Conservation (phyloP, 257 asterid species). For the Fraxinus quadrangulata region DNA sequence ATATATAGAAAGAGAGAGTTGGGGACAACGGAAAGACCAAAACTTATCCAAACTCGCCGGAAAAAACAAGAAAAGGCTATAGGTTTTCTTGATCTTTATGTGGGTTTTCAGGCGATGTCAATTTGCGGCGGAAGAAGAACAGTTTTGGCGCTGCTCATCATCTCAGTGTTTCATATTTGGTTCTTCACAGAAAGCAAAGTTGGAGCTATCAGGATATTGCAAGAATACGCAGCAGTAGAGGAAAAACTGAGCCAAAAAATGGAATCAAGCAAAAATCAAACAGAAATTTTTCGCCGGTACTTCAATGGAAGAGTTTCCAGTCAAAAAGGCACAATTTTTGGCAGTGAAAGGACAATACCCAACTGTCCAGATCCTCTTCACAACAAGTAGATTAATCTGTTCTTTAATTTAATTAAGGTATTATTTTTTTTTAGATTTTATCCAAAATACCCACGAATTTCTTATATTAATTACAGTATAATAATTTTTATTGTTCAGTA, state of each 20-base stretch:
- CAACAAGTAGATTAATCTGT: slow-evolving; percentile 36
- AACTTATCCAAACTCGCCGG: too few relatives aligned
- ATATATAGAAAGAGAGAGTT: too few relatives aligned
- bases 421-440: slow-evolving; percentile 26
- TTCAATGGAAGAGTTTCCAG: slow-evolving; percentile 29
- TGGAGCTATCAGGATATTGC: slow-evolving; percentile 37
- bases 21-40: too few relatives aligned
- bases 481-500: too few relatives aligned
- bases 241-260: not conserved
- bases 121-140: slow-evolving; percentile 30
- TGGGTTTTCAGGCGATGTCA: slow-evolving; percentile 44
- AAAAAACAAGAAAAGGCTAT: too few relatives aligned
- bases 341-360: slow-evolving; percentile 45
- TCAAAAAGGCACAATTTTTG: slow-evolving; percentile 29
- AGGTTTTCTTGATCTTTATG: slow-evolving; percentile 28
- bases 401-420: not conserved
- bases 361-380: slow-evolving; percentile 65
- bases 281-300: slow-evolving; percentile 32
- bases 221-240: slow-evolving; percentile 15
- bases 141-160: slow-evolving; percentile 21
- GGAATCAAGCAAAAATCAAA: slow-evolving; percentile 26
- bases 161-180: slow-evolving; percentile 29
- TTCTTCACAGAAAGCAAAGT: slow-evolving; percentile 24
- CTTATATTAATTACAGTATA: too few relatives aligned
- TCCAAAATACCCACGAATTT: slow-evolving; percentile 56